Evolutionary conservation across 2,329 filamentous ascomycete genomes (phyloP).

Genomic region (Trichothecium roseum): DNA sequence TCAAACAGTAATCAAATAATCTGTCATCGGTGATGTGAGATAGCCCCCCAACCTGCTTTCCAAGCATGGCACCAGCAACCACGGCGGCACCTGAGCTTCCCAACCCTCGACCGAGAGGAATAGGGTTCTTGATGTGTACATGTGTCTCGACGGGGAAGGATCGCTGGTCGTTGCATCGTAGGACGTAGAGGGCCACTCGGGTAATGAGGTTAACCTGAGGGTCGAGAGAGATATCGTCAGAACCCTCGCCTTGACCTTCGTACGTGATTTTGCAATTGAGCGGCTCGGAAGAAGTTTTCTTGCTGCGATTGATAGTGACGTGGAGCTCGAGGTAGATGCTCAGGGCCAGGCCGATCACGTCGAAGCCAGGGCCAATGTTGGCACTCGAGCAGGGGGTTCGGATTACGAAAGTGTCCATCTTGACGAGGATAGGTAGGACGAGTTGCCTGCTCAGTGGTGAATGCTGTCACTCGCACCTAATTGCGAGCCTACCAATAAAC

Average conservation of each 20-base stretch:
- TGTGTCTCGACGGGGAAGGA: constrained; percentile 77
- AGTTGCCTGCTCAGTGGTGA: neutral
- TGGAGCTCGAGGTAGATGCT: constrained; percentile 87
- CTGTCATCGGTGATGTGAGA: constrained; percentile 64
- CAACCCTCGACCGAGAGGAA: constrained; percentile 82
- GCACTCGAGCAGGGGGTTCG: constrained; percentile 87
- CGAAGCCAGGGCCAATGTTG: constrained; percentile 96
- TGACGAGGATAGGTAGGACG: neutral
- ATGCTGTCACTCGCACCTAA: too few relatives aligned
- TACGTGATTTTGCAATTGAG: constrained; percentile 88
- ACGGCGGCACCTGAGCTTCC: constrained; percentile 95
- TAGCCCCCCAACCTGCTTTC: constrained; percentile 77
- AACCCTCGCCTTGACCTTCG: constrained; percentile 67
- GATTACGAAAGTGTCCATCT: constrained; percentile 57
- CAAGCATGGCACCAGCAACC: constrained; percentile 87
- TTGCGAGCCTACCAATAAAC: too few relatives aligned
- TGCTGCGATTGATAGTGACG: constrained; percentile 61
- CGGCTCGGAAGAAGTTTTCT: constrained; percentile 39
- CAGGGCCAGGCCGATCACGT: constrained; percentile 91
- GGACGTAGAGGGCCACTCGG: constrained; percentile 84
- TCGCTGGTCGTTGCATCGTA: constrained; percentile 82
- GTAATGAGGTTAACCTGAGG: constrained; percentile 89
- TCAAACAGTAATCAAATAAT: constrained; percentile 90
- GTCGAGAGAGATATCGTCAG: constrained; percentile 66
- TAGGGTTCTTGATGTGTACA: constrained; percentile 91